Evolutionary conservation across 169 alveolate genomes (phyloP), one percentile per base, ranked within the genome.

Genomic region (Plasmodium fragile): DNA sequence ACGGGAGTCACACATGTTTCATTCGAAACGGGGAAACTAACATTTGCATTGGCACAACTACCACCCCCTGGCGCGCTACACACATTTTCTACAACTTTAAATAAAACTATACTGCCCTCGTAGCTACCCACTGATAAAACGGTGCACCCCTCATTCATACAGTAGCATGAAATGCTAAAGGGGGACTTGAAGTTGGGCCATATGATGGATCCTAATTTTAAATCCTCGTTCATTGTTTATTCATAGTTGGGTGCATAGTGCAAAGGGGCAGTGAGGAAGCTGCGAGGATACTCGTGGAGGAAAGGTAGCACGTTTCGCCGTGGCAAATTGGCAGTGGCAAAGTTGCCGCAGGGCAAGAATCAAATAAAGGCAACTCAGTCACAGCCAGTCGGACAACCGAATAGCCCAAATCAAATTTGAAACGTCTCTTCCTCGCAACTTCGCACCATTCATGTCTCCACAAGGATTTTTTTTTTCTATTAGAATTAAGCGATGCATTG

Each of bases 131-230:
- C 83, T 49, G 94, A 81, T 41, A 91, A 22, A 11, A 71, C 65
- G 30, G 49, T 30, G 55, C 94, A 69, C 0, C 25, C 39, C 30
- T 91, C 91, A 45, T 77, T 91, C 18, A 79, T 43, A 7, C 65
- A 82, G 75, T 91, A 91, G 25, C 94, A 91, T 18, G 94, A 79
- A 18, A 80, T 80, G 59, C 84, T 91, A 69, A 91, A 91, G 3
- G 94, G 94, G 11, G 94, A 91, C 18, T 79, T 34, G 73, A 91
- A 91, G 75, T 91, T 91, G 49, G 94, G 94, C 94, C 94, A 91
- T 32, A 91, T 16, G n/a, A 91, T 81, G 18, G 94, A 91, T 82
- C 94, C 94, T 71, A 91, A 81, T 53, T 91, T 91, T 91, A 91
- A 91, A 71, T 91, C 94, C 75, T 91, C 94, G 36, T 80, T 81